phyloP scores from a whole-genome alignment of 352 stramenopile genomes.

The Pythium phragmiticola region DNA sequence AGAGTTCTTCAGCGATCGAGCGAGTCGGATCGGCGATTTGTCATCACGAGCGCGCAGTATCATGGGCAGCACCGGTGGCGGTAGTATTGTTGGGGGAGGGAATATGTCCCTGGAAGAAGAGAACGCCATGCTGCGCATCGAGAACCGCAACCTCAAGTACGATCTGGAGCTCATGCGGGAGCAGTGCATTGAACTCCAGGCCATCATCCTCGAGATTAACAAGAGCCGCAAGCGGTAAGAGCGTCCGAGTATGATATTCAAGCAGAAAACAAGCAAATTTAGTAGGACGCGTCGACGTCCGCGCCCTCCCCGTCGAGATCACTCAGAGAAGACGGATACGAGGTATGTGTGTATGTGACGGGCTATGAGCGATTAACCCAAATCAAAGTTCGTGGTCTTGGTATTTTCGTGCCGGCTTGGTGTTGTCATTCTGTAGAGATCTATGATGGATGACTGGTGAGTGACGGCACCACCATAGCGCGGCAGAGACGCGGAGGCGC shows the following conservation, averaged over 20 bases:
- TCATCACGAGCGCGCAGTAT: conserved; percentile 70
- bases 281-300: conserved; percentile 9
- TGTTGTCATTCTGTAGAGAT: background rate
- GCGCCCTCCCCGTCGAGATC: too few species aligned
- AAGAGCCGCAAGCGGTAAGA: conserved; percentile 85
- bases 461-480: background rate
- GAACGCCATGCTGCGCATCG: conserved; percentile 85
- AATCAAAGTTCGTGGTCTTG: conserved; percentile 10
- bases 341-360: conserved; percentile 3
- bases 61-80: conserved; percentile 57
- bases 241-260: conserved; percentile 26
- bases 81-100: conserved; percentile 61
- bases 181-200: conserved; percentile 85
- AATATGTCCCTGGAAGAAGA: conserved; percentile 79
- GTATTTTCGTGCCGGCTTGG: background rate
- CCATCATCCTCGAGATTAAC: conserved; percentile 90
- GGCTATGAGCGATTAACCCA: background rate
- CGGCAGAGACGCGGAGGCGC: conserved; percentile 7
- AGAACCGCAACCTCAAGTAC: conserved; percentile 88
- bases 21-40: conserved; percentile 66
- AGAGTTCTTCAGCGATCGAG: conserved; percentile 27
- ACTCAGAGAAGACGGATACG: background rate
- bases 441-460: background rate
- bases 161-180: conserved; percentile 87
- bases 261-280: conserved; percentile 8